Evolutionary conservation across 2,329 filamentous ascomycete species (phyloP).

Genomic region (Xylariaceae sp.): DNA sequence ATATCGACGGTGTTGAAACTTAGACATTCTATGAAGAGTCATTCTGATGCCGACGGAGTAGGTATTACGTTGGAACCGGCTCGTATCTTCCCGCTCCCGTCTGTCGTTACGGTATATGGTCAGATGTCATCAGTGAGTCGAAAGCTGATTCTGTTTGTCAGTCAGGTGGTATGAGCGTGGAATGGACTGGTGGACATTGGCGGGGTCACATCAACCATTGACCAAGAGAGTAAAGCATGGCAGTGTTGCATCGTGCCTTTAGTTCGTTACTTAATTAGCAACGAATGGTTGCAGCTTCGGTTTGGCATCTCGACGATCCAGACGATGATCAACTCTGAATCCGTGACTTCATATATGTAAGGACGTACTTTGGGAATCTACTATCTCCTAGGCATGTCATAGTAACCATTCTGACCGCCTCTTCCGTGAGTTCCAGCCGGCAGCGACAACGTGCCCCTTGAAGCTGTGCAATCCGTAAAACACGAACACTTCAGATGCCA

Average conservation of each 20-base stretch:
- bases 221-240: background rate
- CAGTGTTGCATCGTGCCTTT: constrained; percentile 15
- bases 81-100: constrained; percentile 7
- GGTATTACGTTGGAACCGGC: constrained; percentile 9
- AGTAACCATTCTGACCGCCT: too few species aligned
- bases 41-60: too few species aligned
- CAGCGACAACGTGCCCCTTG: too few species aligned
- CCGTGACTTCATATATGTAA: too few species aligned
- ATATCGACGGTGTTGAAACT: too few species aligned
- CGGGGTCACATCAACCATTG: constrained; percentile 27
- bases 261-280: constrained; percentile 8
- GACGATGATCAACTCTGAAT: too few species aligned
- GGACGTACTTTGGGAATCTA: too few species aligned
- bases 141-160: background rate
- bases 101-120: constrained; percentile 4
- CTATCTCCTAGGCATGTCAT: too few species aligned
- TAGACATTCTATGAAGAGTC: too few species aligned
- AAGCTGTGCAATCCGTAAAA: too few species aligned
- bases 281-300: background rate
- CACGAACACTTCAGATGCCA: too few species aligned
- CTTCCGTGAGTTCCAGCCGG: too few species aligned
- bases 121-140: background rate
- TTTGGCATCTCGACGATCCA: background rate
- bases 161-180: background rate
- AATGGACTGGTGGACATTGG: constrained; percentile 19